Conservation (phyloP, 768 basidiomycete genomes). For the Mycena alexandri region DNA sequence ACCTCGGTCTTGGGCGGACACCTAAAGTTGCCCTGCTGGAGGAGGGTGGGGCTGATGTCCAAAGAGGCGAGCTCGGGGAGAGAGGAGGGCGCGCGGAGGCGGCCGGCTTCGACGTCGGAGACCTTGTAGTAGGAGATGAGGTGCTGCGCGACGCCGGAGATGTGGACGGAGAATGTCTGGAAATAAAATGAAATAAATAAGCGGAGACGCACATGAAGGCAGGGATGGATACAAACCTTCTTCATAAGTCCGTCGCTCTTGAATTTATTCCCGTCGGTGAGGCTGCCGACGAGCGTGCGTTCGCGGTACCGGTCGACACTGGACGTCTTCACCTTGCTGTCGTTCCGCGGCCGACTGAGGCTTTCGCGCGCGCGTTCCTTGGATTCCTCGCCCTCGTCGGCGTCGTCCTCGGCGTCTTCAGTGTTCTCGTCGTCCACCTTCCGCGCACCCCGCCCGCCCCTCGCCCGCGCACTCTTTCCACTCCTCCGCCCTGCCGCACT, state of each 20-base stretch:
- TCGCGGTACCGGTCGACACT: conserved; percentile 81
- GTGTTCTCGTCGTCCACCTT: too few relatives aligned
- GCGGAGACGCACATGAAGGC: not conserved
- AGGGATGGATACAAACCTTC: conserved; percentile 71
- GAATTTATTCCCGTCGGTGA: conserved; percentile 95
- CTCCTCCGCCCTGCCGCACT: conserved; percentile 47
- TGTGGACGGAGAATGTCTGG: conserved; percentile 92
- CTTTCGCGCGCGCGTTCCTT: conserved; percentile 48
- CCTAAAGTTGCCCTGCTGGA: conserved; percentile 92
- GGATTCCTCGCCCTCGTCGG: conserved; percentile 24
- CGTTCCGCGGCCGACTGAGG: conserved; percentile 75
- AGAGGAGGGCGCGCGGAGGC: conserved; percentile 89
- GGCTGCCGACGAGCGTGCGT: conserved; percentile 85
- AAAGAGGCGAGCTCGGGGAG: conserved; percentile 89
- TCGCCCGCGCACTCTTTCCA: conserved; percentile 41
- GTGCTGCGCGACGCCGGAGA: conserved; percentile 88
- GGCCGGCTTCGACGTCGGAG: conserved; percentile 92
- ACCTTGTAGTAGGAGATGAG: conserved; percentile 92
- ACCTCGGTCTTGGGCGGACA: conserved; percentile 67
- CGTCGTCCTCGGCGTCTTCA: conserved; percentile 43
- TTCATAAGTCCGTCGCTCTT: conserved; percentile 95
- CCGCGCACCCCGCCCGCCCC: conserved; percentile 42
- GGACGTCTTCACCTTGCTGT: conserved; percentile 46
- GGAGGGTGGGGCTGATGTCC: conserved; percentile 88
- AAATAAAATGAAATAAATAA: not conserved